These are phyloP conservation scores for Tetradesmus lagerheimii DNA, from an alignment of 139 green algal species.

Conservation along the genomic window DNA sequence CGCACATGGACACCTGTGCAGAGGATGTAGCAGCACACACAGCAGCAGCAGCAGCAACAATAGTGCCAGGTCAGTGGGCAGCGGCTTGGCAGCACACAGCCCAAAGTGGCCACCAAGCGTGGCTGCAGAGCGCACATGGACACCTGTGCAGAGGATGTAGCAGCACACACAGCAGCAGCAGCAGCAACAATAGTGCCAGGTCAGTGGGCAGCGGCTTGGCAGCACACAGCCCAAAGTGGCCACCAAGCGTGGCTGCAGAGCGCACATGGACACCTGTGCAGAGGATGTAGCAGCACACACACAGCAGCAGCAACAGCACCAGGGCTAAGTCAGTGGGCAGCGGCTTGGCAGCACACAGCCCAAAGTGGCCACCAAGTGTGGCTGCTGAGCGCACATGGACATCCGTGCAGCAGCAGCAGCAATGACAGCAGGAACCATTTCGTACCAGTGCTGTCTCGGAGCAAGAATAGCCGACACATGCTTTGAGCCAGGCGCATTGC, in stretches of 20 bases:
- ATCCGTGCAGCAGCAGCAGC: background rate
- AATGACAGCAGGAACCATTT: too few species aligned
- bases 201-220: constrained; percentile 8
- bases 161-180: too few species aligned
- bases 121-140: too few species aligned
- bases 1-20: background rate
- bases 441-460: too few species aligned
- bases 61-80: too few species aligned
- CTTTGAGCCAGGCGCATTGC: too few species aligned
- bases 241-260: constrained; percentile 27
- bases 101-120: too few species aligned
- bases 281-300: background rate
- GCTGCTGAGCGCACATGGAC: constrained; percentile 26
- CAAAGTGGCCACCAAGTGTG: constrained; percentile 36
- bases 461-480: too few species aligned
- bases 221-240: constrained; percentile 30
- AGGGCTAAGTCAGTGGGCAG: constrained; percentile 10
- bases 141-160: too few species aligned
- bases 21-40: too few species aligned
- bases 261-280: constrained; percentile 39
- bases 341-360: background rate
- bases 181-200: constrained; percentile 24
- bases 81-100: too few species aligned
- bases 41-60: too few species aligned
- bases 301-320: background rate